Evolutionary conservation across 768 basidiomycete species (phyloP), one percentile per base, ranked within the genome.

Genomic region (Agrocybe praecox): DNA sequence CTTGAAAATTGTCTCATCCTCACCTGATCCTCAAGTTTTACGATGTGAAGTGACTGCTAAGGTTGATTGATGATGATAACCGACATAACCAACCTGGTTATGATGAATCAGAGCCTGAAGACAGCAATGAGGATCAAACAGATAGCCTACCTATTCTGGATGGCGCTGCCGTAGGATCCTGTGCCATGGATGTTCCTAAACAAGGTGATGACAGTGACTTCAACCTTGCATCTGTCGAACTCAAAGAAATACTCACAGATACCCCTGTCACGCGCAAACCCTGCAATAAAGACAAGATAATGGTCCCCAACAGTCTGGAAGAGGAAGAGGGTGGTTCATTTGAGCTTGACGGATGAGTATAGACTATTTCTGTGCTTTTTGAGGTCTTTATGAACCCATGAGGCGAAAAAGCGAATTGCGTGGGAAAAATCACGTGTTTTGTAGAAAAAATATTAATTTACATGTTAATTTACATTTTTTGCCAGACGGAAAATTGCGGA

Each of bases 21-120:
- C 19, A 62, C n/a, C 67, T 65, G 17, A 48, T 59, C 15, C 23
- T 67, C 44, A 62, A 69, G 23, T 64, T 65, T 58, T 67, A 63
- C 46, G 48, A 68, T 34, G 46, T 69, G 43, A 52, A 72, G 43
- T 55, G 65, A 1, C 23, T 67, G 2, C 55, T 65, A 11, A 55
- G 61, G 15, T 46, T 52, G 11, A 57, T 64, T 21, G 66, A 65
- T 19, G 57, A 65, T n/a, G 61, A 67, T 14, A 61, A 63, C n/a
- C 29, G 32, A 4, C 42, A 55, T 9, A 23, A 45, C 2, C 43
- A 58, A n/a, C 22, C 43, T 18, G 58, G 63, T 56, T 61, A 64
- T 26, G 61, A 67, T n/a, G 61, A 67, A 44, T 64, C 56, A 6
- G 60, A 67, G 2, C 60, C 63, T 17, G 59, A 64, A 23, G 53